These are phyloP conservation scores for Globisporangium middletonii DNA, from an alignment of 352 stramenopile genomes.

Conservation along the genomic window DNA sequence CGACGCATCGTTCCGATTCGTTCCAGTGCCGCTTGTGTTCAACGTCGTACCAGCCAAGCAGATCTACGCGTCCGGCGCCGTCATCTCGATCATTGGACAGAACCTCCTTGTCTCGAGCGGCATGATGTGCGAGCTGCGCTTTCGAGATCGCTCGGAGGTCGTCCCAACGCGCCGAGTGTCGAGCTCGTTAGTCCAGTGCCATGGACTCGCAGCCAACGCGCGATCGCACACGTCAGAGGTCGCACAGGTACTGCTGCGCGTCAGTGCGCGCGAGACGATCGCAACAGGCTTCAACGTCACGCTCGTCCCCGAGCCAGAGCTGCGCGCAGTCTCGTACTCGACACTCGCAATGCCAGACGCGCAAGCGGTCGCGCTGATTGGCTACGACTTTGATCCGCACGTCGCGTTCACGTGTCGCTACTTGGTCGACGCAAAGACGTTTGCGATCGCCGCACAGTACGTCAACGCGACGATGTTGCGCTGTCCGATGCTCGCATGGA, in stretches of 20 bases:
- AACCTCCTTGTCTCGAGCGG: slow-evolving; percentile 15
- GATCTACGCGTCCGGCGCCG: slow-evolving; percentile 9
- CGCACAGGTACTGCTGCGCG: slow-evolving; percentile 19
- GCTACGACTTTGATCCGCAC: slow-evolving; percentile 34
- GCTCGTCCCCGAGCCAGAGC: slow-evolving; percentile 20
- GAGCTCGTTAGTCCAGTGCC: slow-evolving; percentile 18
- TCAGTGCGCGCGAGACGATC: slow-evolving; percentile 14
- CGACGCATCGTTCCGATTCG: slow-evolving; percentile 21
- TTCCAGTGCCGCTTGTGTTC: slow-evolving; percentile 11
- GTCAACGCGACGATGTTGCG: slow-evolving; percentile 29
- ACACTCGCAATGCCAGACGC: not conserved
- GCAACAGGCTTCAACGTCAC: slow-evolving; percentile 36
- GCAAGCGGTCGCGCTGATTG: slow-evolving; percentile 18
- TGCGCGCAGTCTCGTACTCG: slow-evolving; percentile 11
- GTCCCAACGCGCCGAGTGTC: slow-evolving; percentile 20
- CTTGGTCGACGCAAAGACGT: slow-evolving; percentile 13
- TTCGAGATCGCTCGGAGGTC: slow-evolving; percentile 1
- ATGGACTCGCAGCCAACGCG: not conserved
- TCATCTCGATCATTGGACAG: slow-evolving; percentile 20
- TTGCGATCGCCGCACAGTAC: slow-evolving; percentile 19
- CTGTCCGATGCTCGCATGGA: slow-evolving; percentile 26
- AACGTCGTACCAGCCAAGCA: slow-evolving; percentile 18
- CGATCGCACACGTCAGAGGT: not conserved
- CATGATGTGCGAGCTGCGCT: slow-evolving; percentile 27
- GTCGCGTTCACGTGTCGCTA: slow-evolving; percentile 35